These are phyloP conservation scores for Russula lepida DNA, from an alignment of 768 basidiomycete species.

Conservation along the genomic window DNA sequence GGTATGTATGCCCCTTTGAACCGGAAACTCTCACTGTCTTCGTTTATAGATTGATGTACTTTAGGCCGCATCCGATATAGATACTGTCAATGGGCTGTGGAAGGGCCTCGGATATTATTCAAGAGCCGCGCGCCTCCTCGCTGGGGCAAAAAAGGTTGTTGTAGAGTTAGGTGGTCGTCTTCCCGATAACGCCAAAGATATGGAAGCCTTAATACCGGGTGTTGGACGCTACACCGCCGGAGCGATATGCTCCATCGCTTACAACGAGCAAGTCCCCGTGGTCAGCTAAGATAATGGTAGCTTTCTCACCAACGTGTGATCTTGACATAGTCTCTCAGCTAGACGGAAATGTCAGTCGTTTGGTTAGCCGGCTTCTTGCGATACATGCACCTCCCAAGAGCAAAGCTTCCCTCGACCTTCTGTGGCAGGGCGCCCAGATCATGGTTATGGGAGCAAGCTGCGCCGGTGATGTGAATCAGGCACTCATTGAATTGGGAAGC, in stretches of 20 bases:
- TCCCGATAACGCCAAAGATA: slow-evolving; percentile 69
- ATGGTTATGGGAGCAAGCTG: slow-evolving; percentile 51
- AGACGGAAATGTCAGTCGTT: slow-evolving; percentile 83
- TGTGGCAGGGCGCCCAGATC: slow-evolving; percentile 73
- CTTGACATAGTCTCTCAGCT: slow-evolving; percentile 38
- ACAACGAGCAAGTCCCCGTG: slow-evolving; percentile 73
- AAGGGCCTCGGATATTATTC: slow-evolving; percentile 90
- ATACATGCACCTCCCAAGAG: slow-evolving; percentile 75
- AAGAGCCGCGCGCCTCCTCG: slow-evolving; percentile 71
- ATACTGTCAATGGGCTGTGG: slow-evolving; percentile 85
- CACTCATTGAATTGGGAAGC: slow-evolving; percentile 89
- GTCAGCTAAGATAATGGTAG: slow-evolving; percentile 40
- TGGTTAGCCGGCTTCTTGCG: slow-evolving; percentile 77
- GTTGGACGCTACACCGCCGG: slow-evolving; percentile 88
- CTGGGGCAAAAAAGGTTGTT: slow-evolving; percentile 76
- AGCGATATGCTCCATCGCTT: slow-evolving; percentile 80
- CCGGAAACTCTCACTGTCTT: not conserved
- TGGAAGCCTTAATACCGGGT: slow-evolving; percentile 80
- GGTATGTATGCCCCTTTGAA: slow-evolving; percentile 33
- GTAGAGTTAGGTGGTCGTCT: slow-evolving; percentile 57
- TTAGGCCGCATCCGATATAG: slow-evolving; percentile 62
- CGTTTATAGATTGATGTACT: slow-evolving; percentile 11
- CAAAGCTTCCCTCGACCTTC: slow-evolving; percentile 64
- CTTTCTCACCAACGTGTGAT: not conserved
- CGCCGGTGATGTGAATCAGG: slow-evolving; percentile 86